phyloP scores from a whole-genome alignment of 352 stramenopile genomes.

The Pythium scleroteichum region DNA sequence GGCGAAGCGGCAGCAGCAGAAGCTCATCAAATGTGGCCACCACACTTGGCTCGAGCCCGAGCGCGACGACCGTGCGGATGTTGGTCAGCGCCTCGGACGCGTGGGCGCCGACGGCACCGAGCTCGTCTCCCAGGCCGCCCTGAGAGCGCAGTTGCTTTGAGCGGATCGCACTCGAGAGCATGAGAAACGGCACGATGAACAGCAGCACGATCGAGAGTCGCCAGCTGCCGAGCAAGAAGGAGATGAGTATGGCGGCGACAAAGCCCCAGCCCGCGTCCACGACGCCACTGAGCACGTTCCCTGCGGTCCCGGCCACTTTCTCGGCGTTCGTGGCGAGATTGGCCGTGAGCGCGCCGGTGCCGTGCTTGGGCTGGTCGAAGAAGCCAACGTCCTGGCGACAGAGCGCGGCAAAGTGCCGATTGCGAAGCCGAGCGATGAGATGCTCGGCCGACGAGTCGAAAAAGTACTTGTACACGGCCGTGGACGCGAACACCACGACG shows the following conservation, averaged over 20 bases:
- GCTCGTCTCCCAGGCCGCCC: not conserved
- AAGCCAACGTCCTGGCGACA: slow-evolving; percentile 48
- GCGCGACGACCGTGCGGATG: slow-evolving; percentile 1
- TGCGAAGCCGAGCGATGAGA: slow-evolving; percentile 40
- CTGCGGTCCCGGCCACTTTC: slow-evolving; percentile 35
- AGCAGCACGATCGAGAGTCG: slow-evolving; percentile 6
- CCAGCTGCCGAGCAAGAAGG: slow-evolving; percentile 5
- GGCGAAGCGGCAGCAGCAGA: not conserved
- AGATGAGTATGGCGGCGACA: not conserved
- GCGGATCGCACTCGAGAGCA: not conserved
- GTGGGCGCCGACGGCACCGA: not conserved
- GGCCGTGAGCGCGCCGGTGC: slow-evolving; percentile 37
- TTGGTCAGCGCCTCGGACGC: slow-evolving; percentile 3
- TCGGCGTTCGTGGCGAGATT: slow-evolving; percentile 44
- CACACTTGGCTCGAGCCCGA: not conserved
- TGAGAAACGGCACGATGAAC: not conserved
- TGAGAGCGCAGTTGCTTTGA: not conserved
- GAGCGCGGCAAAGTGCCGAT: slow-evolving; percentile 15
- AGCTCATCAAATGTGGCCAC: not conserved
- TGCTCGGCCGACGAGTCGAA: slow-evolving; percentile 48
- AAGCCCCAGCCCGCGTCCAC: not conserved
- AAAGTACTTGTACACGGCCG: slow-evolving; percentile 28
- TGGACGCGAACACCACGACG: slow-evolving; percentile 26
- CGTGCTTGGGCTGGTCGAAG: slow-evolving; percentile 35
- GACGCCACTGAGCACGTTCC: not conserved